Conservation (phyloP, 805 yeast genomes). For the Starmerella apicola region DNA sequence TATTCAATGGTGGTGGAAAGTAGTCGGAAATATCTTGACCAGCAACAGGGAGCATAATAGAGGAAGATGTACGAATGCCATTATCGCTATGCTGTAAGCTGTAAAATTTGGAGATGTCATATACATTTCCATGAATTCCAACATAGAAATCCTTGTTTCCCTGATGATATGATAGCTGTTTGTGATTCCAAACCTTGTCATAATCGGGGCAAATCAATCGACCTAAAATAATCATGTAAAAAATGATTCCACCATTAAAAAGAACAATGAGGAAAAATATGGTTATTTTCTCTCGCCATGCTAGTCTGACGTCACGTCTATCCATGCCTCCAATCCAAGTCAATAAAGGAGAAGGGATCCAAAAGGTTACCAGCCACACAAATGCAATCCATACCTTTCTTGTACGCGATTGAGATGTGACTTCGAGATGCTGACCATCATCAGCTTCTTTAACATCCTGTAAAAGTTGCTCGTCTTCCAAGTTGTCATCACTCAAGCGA, state of each 20-base stretch:
- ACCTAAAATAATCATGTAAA: conserved; percentile 33
- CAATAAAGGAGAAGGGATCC: conserved; percentile 32
- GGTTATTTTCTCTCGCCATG: conserved; percentile 33
- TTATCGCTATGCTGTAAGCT: conserved; percentile 32
- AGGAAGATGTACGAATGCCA: conserved; percentile 25
- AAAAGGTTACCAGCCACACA: conserved; percentile 32
- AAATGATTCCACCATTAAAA: conserved; percentile 30
- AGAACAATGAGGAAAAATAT: conserved; percentile 29
- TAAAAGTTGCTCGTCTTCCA: conserved; percentile 20
- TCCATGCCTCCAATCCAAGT: conserved; percentile 29
- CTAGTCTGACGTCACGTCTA: conserved; percentile 32
- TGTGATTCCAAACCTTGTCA: conserved; percentile 31
- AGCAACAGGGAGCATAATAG: conserved; percentile 29
- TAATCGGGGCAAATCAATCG: conserved; percentile 31
- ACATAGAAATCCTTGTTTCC: conserved; percentile 29
- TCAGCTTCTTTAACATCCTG: conserved; percentile 25
- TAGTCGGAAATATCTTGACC: conserved; percentile 31
- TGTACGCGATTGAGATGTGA: conserved; percentile 23
- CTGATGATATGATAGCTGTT: conserved; percentile 28
- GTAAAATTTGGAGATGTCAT: conserved; percentile 33
- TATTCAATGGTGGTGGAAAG: conserved; percentile 32
- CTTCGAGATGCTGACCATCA: conserved; percentile 25
- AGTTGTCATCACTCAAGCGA: conserved; percentile 18
- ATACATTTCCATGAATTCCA: conserved; percentile 31
- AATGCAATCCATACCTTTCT: conserved; percentile 30